These are phyloP conservation scores for Wickerhamomyces alni DNA, from an alignment of 805 yeast species.

Conservation along the genomic window DNA sequence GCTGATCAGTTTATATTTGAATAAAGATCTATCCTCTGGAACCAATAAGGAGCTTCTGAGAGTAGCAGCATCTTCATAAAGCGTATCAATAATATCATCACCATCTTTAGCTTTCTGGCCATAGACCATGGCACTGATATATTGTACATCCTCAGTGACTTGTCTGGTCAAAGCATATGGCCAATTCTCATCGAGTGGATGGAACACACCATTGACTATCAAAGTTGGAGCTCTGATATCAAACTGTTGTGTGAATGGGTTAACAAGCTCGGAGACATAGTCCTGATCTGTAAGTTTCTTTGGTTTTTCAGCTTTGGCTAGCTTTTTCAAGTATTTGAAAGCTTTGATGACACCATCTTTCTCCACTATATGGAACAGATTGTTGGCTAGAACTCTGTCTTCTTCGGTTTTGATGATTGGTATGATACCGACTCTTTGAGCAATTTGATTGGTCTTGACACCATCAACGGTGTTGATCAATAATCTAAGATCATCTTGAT, in stretches of 20 bases:
- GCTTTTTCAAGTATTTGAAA: constrained; percentile 13
- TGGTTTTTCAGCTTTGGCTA: constrained; percentile 5
- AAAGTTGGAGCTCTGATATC: constrained; percentile 44
- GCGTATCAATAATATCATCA: constrained; percentile 27
- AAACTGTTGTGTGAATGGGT: constrained; percentile 28
- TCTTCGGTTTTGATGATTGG: constrained; percentile 39
- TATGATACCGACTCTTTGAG: constrained; percentile 80
- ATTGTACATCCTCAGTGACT: constrained; percentile 44
- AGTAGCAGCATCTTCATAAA: constrained; percentile 36
- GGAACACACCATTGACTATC: constrained; percentile 69
- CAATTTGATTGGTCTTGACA: constrained; percentile 50
- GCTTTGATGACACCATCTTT: constrained; percentile 12
- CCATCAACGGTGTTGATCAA: constrained; percentile 44
- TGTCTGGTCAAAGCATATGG: constrained; percentile 47
- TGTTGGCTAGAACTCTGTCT: constrained; percentile 14
- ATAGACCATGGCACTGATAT: constrained; percentile 18
- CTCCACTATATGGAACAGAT: constrained; percentile 12
- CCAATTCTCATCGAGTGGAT: constrained; percentile 48
- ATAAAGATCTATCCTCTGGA: constrained; percentile 37
- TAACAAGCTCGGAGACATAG: constrained; percentile 15
- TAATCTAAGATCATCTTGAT: constrained; percentile 43
- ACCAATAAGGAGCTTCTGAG: constrained; percentile 44
- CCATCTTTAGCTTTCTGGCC: constrained; percentile 20
- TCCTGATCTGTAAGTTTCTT: constrained; percentile 9
- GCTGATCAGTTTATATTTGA: constrained; percentile 24